Evolutionary conservation across 257 asterid genomes (phyloP), one percentile per base, ranked within the genome.

Genomic region (Nicotiana paniculata): DNA sequence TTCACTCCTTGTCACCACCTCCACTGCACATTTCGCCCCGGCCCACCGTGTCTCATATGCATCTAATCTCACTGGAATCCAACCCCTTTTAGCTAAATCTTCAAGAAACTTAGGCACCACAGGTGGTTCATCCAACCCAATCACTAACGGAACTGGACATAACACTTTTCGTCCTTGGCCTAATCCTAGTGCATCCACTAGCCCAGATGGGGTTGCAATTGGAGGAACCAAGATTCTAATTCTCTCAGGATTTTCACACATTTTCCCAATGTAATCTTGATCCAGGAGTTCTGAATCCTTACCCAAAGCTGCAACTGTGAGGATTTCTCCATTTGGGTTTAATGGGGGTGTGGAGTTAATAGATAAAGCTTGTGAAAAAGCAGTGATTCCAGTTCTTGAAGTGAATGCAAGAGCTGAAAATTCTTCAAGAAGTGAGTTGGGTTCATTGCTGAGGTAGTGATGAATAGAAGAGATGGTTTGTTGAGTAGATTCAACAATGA

Each of bases 21-120:
- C 85, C 84, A 78, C 88, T 0, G 84, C 90, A 17, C 93, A 89
- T 9, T 28, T 24, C 7, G 85, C 67, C 61, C 87, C 93, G 0
- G 82, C 92, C 96, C 96, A 90, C 86, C 97, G 90, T 55, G 97
- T 92, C 90, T 93, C 96, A 62, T 92, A 94, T 1, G 91, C 93
- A 46, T 86, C 51, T 51, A 90, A 90, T 63, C 94, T 89, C 32
- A 88, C 87, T 10, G 90, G 85, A 62, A 68, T 82, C 98, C 97
- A 94, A 3, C 93, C 97, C 82, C 81, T 85, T 81, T 86, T 82
- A 8, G 64, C 86, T 30, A 94, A 86, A 58, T 87, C 94, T 55
- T 81, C 82, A 15, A 94, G 86, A 43, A 94, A 88, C 12, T 80
- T 61, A 0, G 97, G 96, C 90, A 94, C 97, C 69, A 93, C 97